A percentile compares a stretch with the other conserved stretches of the same genome.
These are phyloP conservation scores for Cryptococcus hybrid DNA, from an alignment of 1,284 basidiomycete genomes.

Conservation along the genomic window DNA sequence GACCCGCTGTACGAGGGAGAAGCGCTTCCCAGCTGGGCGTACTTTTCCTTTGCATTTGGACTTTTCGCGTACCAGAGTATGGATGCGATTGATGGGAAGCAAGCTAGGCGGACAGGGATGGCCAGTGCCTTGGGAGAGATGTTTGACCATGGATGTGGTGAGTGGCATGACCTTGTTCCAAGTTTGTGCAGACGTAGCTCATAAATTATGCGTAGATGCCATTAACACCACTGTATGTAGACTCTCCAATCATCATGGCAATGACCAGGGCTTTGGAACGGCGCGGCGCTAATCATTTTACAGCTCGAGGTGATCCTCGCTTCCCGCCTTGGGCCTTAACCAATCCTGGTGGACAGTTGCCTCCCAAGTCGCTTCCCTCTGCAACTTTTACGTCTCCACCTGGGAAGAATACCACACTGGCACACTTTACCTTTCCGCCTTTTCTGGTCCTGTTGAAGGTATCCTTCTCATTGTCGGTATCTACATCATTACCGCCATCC, in stretches of 20 bases:
- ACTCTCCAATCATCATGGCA: too few species aligned
- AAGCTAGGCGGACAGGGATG: conserved; percentile 92
- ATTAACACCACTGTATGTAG: conserved; percentile 72
- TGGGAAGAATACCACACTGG: conserved; percentile 99
- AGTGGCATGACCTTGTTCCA: conserved; percentile 6
- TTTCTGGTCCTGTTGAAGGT: conserved; percentile 95
- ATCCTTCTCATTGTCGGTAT: conserved; percentile 82
- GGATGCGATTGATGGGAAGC: conserved; percentile 67
- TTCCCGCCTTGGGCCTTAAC: conserved; percentile 83
- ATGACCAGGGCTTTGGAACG: neutral
- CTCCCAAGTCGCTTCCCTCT: conserved; percentile 78
- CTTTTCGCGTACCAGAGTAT: conserved; percentile 87
- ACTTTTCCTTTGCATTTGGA: conserved; percentile 67
- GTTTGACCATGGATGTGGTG: conserved; percentile 83
- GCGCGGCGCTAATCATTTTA: too few species aligned
- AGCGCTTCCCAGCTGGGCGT: conserved; percentile 58
- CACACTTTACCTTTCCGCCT: conserved; percentile 83
- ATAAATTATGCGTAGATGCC: conserved; percentile 57
- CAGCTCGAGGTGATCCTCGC: conserved; percentile 81
- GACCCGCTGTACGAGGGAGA: conserved; percentile 69
- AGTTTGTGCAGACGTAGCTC: neutral
- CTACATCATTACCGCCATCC: conserved; percentile 67
- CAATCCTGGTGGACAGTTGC: conserved; percentile 95
- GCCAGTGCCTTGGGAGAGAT: conserved; percentile 82
- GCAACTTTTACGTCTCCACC: conserved; percentile 84